Evolutionary conservation across 345 rosid species (phyloP).

Genomic region (Stellera chamaejasme): DNA sequence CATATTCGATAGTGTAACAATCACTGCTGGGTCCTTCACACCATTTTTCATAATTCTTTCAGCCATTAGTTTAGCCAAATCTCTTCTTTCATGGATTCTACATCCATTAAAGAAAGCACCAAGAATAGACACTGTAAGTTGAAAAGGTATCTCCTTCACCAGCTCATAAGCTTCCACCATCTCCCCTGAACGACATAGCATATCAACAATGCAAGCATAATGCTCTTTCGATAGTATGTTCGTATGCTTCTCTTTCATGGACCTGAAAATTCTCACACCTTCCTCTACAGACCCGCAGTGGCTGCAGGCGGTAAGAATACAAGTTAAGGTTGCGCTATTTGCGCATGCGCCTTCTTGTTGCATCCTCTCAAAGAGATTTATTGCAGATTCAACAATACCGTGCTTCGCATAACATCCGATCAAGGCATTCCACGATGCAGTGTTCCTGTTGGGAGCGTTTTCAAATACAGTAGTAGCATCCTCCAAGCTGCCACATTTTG

Average conservation of each 20-base stretch:
- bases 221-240: conserved; percentile 30
- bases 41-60: conserved; percentile 21
- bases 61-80: conserved; percentile 26
- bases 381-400: conserved; percentile 30
- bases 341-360: conserved; percentile 24
- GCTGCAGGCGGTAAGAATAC: conserved; percentile 45
- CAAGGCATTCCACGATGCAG: conserved; percentile 47
- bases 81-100: conserved; percentile 32
- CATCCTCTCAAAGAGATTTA: conserved; percentile 38
- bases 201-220: conserved; percentile 47
- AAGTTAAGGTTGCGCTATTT: conserved; percentile 29
- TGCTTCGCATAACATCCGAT: conserved; percentile 46
- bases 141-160: conserved; percentile 21
- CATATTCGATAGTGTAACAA: conserved; percentile 36
- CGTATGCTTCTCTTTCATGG: conserved; percentile 22
- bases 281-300: conserved; percentile 38
- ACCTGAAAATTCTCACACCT: conserved; percentile 35
- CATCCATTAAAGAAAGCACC: conserved; percentile 48
- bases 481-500: conserved; percentile 46
- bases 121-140: conserved; percentile 30
- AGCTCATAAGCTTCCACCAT: conserved; percentile 35
- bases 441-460: conserved; percentile 19
- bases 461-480: conserved; percentile 32
- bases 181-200: conserved; percentile 48
- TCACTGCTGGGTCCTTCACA: conserved; percentile 29